phyloP scores from a whole-genome alignment of 2,329 filamentous ascomycete species.

The Fusarium chuoi region DNA sequence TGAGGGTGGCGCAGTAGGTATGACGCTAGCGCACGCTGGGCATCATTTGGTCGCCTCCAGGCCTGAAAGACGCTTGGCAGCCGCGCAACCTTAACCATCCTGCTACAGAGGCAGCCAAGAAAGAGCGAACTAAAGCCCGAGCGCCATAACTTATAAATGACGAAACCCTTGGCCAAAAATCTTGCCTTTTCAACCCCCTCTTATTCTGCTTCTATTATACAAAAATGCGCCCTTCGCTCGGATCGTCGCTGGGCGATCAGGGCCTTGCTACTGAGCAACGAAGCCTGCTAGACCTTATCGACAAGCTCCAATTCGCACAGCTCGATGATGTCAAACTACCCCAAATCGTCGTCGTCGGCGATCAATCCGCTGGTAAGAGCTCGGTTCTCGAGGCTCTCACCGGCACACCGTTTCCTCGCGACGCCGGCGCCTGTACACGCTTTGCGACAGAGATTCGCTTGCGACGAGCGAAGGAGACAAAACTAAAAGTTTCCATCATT shows the following conservation, averaged over 20 bases:
- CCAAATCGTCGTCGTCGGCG: conserved; percentile 72
- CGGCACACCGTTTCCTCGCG: conserved; percentile 68
- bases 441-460: conserved; percentile 70
- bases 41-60: conserved; percentile 26
- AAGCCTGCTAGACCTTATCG: conserved; percentile 66
- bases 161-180: conserved; percentile 18
- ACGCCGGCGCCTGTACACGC: conserved; percentile 69
- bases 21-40: conserved; percentile 15
- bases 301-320: conserved; percentile 64
- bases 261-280: conserved; percentile 65
- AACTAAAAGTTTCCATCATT: conserved; percentile 63
- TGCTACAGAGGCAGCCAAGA: conserved; percentile 32
- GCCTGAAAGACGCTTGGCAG: conserved; percentile 30
- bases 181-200: conserved; percentile 9
- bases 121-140: conserved; percentile 34
- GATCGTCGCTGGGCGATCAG: conserved; percentile 60
- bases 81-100: conserved; percentile 25
- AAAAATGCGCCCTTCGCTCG: conserved; percentile 55
- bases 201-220: conserved; percentile 38
- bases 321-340: conserved; percentile 65
- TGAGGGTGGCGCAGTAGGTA: conserved; percentile 31
- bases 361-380: conserved; percentile 72
- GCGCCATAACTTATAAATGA: conserved; percentile 38
- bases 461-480: conserved; percentile 57
- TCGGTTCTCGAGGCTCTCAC: conserved; percentile 73